A percentile compares a stretch with the other conserved stretches of the same genome.
phyloP scores from a whole-genome alignment of 1,284 basidiomycete species.

The Ustilago loliicola region DNA sequence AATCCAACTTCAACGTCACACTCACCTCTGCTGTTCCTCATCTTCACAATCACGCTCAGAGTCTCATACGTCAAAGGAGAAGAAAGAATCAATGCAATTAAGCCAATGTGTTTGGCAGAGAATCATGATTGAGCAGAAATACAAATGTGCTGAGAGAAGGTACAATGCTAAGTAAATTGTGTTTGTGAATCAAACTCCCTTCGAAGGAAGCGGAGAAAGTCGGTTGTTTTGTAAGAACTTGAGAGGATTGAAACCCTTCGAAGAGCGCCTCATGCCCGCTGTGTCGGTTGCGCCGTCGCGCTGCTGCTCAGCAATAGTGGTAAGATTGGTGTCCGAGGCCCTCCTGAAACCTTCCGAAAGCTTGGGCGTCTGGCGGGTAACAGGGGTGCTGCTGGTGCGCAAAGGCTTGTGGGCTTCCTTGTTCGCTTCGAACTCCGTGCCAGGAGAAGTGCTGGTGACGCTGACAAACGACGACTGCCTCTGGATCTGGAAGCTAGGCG shows the following conservation, averaged over 20 bases:
- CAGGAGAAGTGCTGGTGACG: background rate
- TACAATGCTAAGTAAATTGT: background rate
- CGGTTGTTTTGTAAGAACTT: slow-evolving; percentile 48
- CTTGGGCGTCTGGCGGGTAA: slow-evolving; percentile 23
- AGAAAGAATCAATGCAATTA: slow-evolving; percentile 10
- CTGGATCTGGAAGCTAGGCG: background rate
- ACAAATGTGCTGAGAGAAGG: slow-evolving; percentile 16
- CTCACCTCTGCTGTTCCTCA: background rate
- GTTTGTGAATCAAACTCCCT: slow-evolving; percentile 15
- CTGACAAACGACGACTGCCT: slow-evolving; percentile 16
- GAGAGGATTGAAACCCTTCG: slow-evolving; percentile 35
- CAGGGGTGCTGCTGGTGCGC: slow-evolving; percentile 32
- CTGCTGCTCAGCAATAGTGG: slow-evolving; percentile 31
- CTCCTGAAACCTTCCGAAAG: slow-evolving; percentile 24
- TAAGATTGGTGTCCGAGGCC: slow-evolving; percentile 42
- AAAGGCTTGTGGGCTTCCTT: slow-evolving; percentile 20
- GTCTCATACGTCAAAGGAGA: background rate
- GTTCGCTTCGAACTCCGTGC: background rate
- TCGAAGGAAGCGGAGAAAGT: slow-evolving; percentile 43
- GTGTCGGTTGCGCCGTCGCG: slow-evolving; percentile 1
- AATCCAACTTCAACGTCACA: slow-evolving; percentile 16
- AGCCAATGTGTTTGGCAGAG: background rate
- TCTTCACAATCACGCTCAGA: background rate
- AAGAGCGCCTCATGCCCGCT: slow-evolving; percentile 8
- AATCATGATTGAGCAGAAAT: slow-evolving; percentile 28